Conservation (phyloP, 495 filamentous ascomycete species). For the Lichenothelia convexa region DNA sequence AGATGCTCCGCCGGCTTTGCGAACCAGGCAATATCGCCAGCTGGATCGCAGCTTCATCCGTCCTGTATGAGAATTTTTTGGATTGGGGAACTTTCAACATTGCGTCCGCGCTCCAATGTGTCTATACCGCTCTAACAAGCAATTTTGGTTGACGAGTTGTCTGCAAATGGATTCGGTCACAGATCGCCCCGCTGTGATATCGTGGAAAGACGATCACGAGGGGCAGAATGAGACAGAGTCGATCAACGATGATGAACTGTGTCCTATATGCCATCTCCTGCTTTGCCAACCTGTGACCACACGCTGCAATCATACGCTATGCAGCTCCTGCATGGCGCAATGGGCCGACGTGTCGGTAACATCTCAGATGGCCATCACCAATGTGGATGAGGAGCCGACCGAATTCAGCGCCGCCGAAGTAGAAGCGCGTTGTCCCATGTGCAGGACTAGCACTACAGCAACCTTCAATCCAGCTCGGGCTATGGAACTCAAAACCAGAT, state of each 20-base stretch:
- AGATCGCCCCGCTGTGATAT: no score
- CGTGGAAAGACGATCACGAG: no score
- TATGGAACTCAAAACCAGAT: slow-evolving; percentile 3
- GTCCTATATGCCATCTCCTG: slow-evolving; percentile 15
- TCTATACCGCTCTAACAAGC: no score
- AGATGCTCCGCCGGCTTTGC: no score
- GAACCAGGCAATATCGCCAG: no score
- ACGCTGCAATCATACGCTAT: slow-evolving; percentile 12
- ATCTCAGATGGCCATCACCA: slow-evolving; percentile 6
- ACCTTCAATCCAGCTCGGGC: slow-evolving; percentile 1
- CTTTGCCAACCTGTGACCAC: slow-evolving; percentile 14
- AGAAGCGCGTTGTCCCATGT: slow-evolving; percentile 16
- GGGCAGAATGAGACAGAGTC: slow-evolving; percentile 1
- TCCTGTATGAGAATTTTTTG: no score
- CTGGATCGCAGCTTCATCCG: no score
- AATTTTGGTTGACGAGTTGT: no score
- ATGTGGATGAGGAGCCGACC: slow-evolving; percentile 9
- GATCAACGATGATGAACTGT: slow-evolving; percentile 12
- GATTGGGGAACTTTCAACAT: no score
- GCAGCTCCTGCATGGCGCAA: slow-evolving; percentile 13
- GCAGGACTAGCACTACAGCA: slow-evolving; percentile 11
- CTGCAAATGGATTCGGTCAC: no score
- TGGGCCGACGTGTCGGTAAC: slow-evolving; percentile 12
- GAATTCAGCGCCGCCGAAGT: slow-evolving; percentile 7
- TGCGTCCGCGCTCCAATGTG: no score